phyloP scores from a whole-genome alignment of 208 protist species.

The Angomonas ambiguus region DNA sequence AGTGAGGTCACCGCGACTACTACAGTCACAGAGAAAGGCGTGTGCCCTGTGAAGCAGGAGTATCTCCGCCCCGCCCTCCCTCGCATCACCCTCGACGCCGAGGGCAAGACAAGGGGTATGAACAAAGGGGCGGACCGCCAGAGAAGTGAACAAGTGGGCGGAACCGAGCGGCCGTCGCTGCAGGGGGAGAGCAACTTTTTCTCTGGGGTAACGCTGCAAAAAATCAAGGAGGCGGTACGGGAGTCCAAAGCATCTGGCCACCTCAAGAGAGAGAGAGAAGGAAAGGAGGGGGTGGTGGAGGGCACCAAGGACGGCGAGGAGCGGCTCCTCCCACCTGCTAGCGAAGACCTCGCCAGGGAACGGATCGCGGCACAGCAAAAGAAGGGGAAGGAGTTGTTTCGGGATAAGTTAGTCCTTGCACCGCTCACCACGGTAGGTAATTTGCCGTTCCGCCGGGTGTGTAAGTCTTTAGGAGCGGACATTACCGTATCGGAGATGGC shows the following conservation, averaged over 20 bases:
- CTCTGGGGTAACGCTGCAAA: conserved; percentile 38
- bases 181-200: conserved; percentile 81
- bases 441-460: conserved; percentile 94
- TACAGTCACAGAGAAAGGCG: conserved; percentile 22
- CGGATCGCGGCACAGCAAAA: conserved; percentile 17
- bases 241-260: conserved; percentile 17
- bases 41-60: conserved; percentile 59
- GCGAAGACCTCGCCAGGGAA: conserved; percentile 43
- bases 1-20: neutral
- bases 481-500: conserved; percentile 96
- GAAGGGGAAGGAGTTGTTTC: conserved; percentile 59
- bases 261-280: neutral
- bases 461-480: conserved; percentile 89
- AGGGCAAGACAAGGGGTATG: conserved; percentile 71
- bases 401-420: conserved; percentile 92
- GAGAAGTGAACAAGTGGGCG: conserved; percentile 34
- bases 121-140: conserved; percentile 68
- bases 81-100: conserved; percentile 49
- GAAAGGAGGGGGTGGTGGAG: neutral
- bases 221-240: conserved; percentile 53
- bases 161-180: conserved; percentile 58
- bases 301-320: conserved; percentile 24
- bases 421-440: conserved; percentile 98
- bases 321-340: conserved; percentile 4
- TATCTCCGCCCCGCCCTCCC: conserved; percentile 54